Conservation (phyloP, 495 filamentous ascomycete species). For the Sordaria brevicollis region DNA sequence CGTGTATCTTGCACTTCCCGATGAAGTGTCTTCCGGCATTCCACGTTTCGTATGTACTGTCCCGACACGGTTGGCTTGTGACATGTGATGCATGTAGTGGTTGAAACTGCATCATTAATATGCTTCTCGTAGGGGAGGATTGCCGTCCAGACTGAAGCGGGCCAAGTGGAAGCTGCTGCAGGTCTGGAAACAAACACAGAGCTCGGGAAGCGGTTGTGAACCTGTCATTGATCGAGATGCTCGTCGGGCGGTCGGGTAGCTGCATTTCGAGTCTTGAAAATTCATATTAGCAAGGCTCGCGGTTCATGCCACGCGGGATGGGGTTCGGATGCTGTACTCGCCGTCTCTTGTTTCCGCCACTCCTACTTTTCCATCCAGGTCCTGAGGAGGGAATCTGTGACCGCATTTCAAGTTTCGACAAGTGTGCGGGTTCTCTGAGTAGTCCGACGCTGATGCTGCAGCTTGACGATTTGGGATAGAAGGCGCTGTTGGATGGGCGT, state of each 20-base stretch:
- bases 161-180: not conserved
- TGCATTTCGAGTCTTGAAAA: not conserved
- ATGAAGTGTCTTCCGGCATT: not conserved
- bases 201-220: not conserved
- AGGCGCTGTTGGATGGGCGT: not conserved
- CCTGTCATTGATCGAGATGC: not conserved
- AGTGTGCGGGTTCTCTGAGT: not conserved
- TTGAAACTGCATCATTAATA: not conserved
- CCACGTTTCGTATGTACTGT: not conserved
- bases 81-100: not conserved
- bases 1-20: not conserved
- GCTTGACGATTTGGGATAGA: not conserved
- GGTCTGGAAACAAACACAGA: not conserved
- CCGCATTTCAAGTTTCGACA: not conserved
- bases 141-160: not conserved
- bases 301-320: not conserved
- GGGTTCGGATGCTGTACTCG: not conserved
- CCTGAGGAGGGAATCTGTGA: not conserved
- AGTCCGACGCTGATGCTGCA: not conserved
- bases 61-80: not conserved
- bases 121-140: not conserved
- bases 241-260: not conserved
- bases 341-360: not conserved
- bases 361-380: not conserved
- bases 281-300: not conserved